Conservation (phyloP, 148 eudicot species). For the Rhododendron ovatum region DNA sequence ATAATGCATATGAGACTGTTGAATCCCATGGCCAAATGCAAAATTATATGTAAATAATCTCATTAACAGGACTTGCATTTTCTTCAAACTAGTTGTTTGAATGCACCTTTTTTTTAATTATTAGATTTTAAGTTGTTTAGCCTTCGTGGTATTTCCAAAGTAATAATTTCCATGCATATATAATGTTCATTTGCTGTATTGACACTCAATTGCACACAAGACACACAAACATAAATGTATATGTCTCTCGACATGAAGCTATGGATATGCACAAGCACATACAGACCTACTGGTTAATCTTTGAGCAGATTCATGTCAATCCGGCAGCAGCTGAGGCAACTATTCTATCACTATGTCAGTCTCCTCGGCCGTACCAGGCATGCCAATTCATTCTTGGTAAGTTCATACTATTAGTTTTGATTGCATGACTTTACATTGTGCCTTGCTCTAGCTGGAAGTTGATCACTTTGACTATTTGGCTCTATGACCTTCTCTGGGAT, state of each 20-base stretch:
- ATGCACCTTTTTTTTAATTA: not conserved
- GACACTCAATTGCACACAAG: not conserved
- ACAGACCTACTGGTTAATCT: not conserved
- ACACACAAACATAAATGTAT: not conserved
- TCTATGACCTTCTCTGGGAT: not conserved
- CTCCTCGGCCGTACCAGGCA: slow-evolving; percentile 77
- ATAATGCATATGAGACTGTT: not conserved
- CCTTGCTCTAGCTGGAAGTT: slow-evolving; percentile 4
- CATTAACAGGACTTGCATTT: not conserved
- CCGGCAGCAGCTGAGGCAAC: slow-evolving; percentile 92
- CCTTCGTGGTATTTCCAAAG: not conserved
- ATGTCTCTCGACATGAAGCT: not conserved
- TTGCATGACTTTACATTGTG: not conserved
- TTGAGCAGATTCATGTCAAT: slow-evolving; percentile 71
- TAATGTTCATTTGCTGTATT: not conserved
- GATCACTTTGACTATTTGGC: slow-evolving; percentile 2
- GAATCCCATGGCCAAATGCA: not conserved
- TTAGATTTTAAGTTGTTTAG: not conserved
- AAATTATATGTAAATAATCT: not conserved
- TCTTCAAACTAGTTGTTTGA: not conserved
- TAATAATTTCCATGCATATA: not conserved
- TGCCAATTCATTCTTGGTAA: slow-evolving; percentile 94
- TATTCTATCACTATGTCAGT: slow-evolving; percentile 72
- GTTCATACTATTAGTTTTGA: slow-evolving; percentile 9
- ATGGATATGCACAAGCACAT: not conserved